phyloP scores from a whole-genome alignment of 129 eudicot genomes.

The Oenanthe sinensis region DNA sequence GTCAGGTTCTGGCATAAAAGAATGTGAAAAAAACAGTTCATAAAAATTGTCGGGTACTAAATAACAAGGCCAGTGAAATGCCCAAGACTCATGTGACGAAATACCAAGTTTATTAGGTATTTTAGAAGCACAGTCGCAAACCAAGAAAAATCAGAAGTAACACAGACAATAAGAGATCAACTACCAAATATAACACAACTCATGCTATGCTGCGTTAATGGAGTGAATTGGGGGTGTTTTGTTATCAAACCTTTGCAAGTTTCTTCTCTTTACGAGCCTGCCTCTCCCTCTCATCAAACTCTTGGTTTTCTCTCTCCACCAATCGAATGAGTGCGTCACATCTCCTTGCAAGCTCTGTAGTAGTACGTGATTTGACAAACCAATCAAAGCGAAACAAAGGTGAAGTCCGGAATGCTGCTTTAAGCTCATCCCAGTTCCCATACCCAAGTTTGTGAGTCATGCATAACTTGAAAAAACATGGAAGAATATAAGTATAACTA shows the following conservation, averaged over 20 bases:
- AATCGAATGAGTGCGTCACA: constrained; percentile 87
- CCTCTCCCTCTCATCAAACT: constrained; percentile 93
- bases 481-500: not conserved
- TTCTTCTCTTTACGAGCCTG: constrained; percentile 98
- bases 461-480: constrained; percentile 49
- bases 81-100: not conserved
- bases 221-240: not conserved
- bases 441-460: constrained; percentile 98
- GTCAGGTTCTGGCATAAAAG: constrained; percentile 40
- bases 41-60: not conserved
- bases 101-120: not conserved
- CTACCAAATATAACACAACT: not conserved
- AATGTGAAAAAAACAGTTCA: not conserved
- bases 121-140: not conserved
- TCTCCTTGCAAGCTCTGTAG: constrained; percentile 95
- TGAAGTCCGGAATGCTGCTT: constrained; percentile 89
- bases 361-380: constrained; percentile 97
- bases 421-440: constrained; percentile 98
- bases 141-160: not conserved
- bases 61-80: not conserved
- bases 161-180: not conserved
- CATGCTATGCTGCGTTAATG: not conserved
- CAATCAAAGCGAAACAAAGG: constrained; percentile 91
- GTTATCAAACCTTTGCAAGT: constrained; percentile 59
- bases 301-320: constrained; percentile 95